These are phyloP conservation scores for Podila epicladia DNA, from an alignment of 192 early-diverging fungal species.

Conservation along the genomic window DNA sequence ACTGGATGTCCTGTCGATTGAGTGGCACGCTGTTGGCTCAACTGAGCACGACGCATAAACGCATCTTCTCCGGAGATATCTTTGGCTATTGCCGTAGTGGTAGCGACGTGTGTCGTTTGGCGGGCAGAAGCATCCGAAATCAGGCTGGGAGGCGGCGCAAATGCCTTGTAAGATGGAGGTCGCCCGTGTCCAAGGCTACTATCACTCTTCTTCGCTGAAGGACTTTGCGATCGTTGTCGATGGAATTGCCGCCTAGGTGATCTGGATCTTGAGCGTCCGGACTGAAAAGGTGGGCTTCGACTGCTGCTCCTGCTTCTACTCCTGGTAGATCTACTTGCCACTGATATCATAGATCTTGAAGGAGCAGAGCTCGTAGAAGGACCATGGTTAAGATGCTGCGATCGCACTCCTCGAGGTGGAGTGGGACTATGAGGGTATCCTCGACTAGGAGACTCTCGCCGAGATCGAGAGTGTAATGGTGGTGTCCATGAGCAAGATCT, in stretches of 20 bases:
- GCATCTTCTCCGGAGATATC: slow-evolving; percentile 77
- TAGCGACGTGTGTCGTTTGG: not conserved
- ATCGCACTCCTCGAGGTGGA: too few relatives aligned
- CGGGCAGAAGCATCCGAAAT: not conserved
- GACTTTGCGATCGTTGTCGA: slow-evolving; percentile 13
- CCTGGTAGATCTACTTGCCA: not conserved
- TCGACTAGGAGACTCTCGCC: not conserved
- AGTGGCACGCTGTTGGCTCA: slow-evolving; percentile 46
- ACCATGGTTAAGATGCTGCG: too few relatives aligned
- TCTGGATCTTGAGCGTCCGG: slow-evolving; percentile 9
- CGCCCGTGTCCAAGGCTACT: slow-evolving; percentile 9
- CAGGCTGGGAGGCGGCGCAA: slow-evolving; percentile 45
- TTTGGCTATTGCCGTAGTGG: slow-evolving; percentile 38
- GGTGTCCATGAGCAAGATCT: slow-evolving; percentile 16
- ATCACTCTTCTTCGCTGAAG: not conserved
- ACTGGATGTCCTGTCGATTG: not conserved
- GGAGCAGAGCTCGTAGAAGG: too few relatives aligned
- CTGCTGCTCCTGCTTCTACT: slow-evolving; percentile 6
- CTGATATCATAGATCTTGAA: too few relatives aligned
- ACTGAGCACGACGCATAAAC: slow-evolving; percentile 64
- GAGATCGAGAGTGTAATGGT: not conserved
- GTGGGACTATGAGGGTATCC: not conserved
- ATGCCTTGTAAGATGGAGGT: slow-evolving; percentile 20
- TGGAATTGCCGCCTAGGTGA: slow-evolving; percentile 1
- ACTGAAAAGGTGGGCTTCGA: not conserved